phyloP scores from a whole-genome alignment of 1,139 yeast genomes.

The Yamadazyma sp. region DNA sequence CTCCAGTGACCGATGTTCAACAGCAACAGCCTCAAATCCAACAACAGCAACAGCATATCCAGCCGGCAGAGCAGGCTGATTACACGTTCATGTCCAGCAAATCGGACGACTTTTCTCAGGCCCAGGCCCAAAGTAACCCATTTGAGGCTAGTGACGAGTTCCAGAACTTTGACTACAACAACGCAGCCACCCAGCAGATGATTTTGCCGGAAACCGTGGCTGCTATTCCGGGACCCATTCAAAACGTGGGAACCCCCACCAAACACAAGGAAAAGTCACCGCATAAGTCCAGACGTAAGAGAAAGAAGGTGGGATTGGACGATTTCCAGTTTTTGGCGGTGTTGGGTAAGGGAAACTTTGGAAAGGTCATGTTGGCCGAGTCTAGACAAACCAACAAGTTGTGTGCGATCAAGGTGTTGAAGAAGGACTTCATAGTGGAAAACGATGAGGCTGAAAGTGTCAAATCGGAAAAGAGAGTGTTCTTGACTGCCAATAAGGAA shows the following conservation, averaged over 20 bases:
- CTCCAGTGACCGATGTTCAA: conserved; percentile 19
- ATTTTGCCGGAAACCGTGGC: conserved; percentile 9
- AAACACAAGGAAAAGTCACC: conserved; percentile 4
- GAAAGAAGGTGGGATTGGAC: conserved; percentile 84
- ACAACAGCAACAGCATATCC: conserved; percentile 9
- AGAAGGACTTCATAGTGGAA: conserved; percentile 91
- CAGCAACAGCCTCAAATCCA: conserved; percentile 9
- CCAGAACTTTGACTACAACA: conserved; percentile 33
- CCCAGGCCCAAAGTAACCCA: conserved; percentile 12
- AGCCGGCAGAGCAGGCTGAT: conserved; percentile 17
- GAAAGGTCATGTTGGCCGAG: conserved; percentile 96
- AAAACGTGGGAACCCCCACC: background rate
- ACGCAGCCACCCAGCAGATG: conserved; percentile 16
- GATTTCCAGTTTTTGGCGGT: conserved; percentile 94
- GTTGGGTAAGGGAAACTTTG: conserved; percentile 95
- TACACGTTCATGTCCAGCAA: conserved; percentile 22
- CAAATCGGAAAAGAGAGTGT: conserved; percentile 89
- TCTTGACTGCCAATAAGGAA: conserved; percentile 84
- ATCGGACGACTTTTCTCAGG: conserved; percentile 17
- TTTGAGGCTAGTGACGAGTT: conserved; percentile 20
- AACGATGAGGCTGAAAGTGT: conserved; percentile 96
- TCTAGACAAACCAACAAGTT: conserved; percentile 74
- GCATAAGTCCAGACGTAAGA: conserved; percentile 28
- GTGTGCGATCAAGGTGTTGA: conserved; percentile 93
- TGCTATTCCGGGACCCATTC: conserved; percentile 7